A percentile compares a stretch with the other conserved stretches of the same genome.
Conservation (phyloP, 225 moss, liverwort and hornwort species). For the Sphagnum contortum region DNA sequence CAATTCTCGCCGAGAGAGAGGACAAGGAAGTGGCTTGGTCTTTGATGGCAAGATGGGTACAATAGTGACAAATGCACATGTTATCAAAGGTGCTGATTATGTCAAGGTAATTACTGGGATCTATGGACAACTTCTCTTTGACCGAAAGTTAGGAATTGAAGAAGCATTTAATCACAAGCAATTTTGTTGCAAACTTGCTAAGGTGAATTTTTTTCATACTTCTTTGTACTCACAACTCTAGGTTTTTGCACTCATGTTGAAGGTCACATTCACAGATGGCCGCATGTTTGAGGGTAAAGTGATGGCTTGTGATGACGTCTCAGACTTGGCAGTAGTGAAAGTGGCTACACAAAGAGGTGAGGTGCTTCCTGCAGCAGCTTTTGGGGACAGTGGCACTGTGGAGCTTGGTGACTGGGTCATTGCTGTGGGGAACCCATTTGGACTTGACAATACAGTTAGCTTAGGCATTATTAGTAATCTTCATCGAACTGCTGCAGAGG, state of each 20-base stretch:
- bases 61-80: conserved; percentile 7
- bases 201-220: too few relatives aligned
- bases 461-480: conserved; percentile 13
- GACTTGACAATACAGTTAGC: conserved; percentile 9
- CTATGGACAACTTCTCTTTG: background rate
- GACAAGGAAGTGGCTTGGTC: conserved; percentile 6
- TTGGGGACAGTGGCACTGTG: conserved; percentile 9
- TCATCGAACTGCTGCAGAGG: conserved; percentile 11
- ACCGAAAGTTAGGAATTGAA: too few relatives aligned
- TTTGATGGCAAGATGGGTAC: conserved; percentile 4
- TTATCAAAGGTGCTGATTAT: conserved; percentile 8
- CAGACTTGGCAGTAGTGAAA: conserved; percentile 7
- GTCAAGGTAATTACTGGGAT: conserved; percentile 1
- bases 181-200: too few relatives aligned
- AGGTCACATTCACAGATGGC: conserved; percentile 11
- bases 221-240: too few relatives aligned
- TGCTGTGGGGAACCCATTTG: conserved; percentile 10
- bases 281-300: conserved; percentile 4
- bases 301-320: conserved; percentile 2
- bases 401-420: conserved; percentile 12
- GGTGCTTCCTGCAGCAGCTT: conserved; percentile 2
- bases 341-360: conserved; percentile 1
- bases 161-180: background rate
- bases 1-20: background rate
- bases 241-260: background rate